Base-by-base conservation (phyloP, 2,329 filamentous ascomycete species). In the Cytospora leucostoma region DNA sequence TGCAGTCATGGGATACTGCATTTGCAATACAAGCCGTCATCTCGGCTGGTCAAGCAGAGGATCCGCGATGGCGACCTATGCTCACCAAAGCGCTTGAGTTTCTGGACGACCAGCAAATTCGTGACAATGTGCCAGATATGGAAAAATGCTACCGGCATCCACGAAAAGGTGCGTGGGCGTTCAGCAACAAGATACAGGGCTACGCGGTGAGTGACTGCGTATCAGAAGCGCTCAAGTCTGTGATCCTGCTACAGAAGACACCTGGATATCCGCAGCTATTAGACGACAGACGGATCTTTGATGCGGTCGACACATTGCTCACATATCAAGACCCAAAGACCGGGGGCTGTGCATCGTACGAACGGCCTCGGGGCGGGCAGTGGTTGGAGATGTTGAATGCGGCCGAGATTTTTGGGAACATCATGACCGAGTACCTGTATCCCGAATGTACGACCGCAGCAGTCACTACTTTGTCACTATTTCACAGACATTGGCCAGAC, bases 401-500 rank as follows among this genome's bases (percentile, higher is more conserved):
- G 0, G 95, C 95, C 1, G 95, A 99, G 74, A 93, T 99, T 0
- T 99, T 99, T 75, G 93, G 92, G 15, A 85, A 88, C 21, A 99
- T 99, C 78, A 99, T 99, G 95, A 89, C 99, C 60, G 94, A 98
- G 73, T 99, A 99, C 74, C 92, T 97, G 74, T 98, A 99, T 72
- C 93, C 94, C 0, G 95, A 99, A 76, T 99, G 95, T 79, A 99
- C 95, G 0, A 98, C 95, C 2, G 93, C 95, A 0, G 92, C 93
- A 35, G 90, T 99, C 4, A 97, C 92, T 1, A 93, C 91, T 0
- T 81, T 99, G 21, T 90, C 89, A 5, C 81, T 94, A 2, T 98
- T 98, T 80, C 85, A 86, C 68, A 84, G 89, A 71, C 83, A 91
- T 74, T 96, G 92, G 80, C 92, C 94, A 0, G 80, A 89, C 34